phyloP scores from a whole-genome alignment of 1,284 basidiomycete genomes.

The Abortiporus biennis region DNA sequence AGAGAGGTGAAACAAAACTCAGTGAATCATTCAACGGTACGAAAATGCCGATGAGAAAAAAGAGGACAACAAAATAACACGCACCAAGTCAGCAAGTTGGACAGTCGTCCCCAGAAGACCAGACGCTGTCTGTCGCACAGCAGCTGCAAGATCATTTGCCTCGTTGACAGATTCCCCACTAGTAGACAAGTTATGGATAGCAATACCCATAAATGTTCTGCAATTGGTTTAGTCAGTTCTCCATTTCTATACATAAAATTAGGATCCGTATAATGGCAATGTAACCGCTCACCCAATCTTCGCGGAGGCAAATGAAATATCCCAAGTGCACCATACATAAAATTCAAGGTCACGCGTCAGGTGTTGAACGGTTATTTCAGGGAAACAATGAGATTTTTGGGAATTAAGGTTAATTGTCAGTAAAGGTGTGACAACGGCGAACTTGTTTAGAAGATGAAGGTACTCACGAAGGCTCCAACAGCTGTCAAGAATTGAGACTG shows the following conservation, averaged over 20 bases:
- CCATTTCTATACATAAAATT: background rate
- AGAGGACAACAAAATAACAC: slow-evolving; percentile 10
- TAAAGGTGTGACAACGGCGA: background rate
- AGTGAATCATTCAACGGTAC: background rate
- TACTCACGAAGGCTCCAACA: slow-evolving; percentile 80
- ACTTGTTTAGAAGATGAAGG: slow-evolving; percentile 4
- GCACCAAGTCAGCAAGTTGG: slow-evolving; percentile 68
- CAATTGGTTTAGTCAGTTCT: background rate
- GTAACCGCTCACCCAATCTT: slow-evolving; percentile 45
- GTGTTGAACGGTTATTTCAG: too few relatives aligned
- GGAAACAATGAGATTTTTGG: too few relatives aligned
- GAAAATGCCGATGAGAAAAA: background rate
- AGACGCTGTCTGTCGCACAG: slow-evolving; percentile 61
- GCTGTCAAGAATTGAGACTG: slow-evolving; percentile 87
- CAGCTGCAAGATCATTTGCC: slow-evolving; percentile 55
- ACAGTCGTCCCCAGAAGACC: slow-evolving; percentile 81
- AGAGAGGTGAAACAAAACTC: background rate
- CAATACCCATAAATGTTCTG: slow-evolving; percentile 87
- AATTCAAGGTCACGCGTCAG: too few relatives aligned
- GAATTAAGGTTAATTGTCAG: background rate
- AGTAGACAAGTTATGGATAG: slow-evolving; percentile 64
- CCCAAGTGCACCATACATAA: slow-evolving; percentile 8
- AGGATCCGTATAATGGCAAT: background rate
- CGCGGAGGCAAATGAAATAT: background rate
- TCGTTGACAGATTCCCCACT: slow-evolving; percentile 35